Base-by-base conservation (phyloP, 2,329 filamentous ascomycete genomes). In the Trichoderma atroviride region DNA sequence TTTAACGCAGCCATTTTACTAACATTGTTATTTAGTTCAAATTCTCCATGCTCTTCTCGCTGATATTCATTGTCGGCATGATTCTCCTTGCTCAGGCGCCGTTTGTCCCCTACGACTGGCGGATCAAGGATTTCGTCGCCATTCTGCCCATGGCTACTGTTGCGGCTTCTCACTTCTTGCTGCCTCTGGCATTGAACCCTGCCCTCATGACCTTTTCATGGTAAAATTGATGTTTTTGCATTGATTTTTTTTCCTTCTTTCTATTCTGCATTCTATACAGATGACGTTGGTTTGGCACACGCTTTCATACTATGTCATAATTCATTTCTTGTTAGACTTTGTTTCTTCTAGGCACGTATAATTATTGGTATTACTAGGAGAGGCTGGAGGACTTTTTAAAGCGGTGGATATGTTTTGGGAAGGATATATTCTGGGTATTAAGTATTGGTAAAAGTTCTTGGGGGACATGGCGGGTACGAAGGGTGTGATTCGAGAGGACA, bases 191-290 rank as follows among this genome's bases (percentile, higher is more conserved):
- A 4, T 81, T 94, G 60, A 94, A 94, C 79, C 91, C 91, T n/a
- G 91, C 90, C 24, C 82, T 93, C 74, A 93, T 93, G 90, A 91
- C 89, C 0, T 93, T 93, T 78, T 91, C 90, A 11, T 93, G 89
- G 88, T 93, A 87, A 77, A 77, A 71, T 35, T 47, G 22, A 31
- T n/a, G 29, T 4, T n/a, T n/a, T 43, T 5, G 24, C 24, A 43
- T 60, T 10, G 43, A 64, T 33, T 22, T 50, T 5, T 6, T 50
- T 50, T 50, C 2, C 3, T 50, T 5, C 13, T 24, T 19, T 13
- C 19, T 10, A 33, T 47, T 11, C 22, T 50, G 47, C 47, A 24
- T 50, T 50, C n/a, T 50, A 24, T 50, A 50, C 19, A 50, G 22
- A 22, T 50, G 47, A 50, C n/a, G 47, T 50, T 50, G n/a, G n/a